Percentiles rank a stretch among this genome's conserved stretches.
Evolutionary conservation across 2,329 filamentous ascomycete genomes (phyloP).

Genomic region (Fusarium sp.): DNA sequence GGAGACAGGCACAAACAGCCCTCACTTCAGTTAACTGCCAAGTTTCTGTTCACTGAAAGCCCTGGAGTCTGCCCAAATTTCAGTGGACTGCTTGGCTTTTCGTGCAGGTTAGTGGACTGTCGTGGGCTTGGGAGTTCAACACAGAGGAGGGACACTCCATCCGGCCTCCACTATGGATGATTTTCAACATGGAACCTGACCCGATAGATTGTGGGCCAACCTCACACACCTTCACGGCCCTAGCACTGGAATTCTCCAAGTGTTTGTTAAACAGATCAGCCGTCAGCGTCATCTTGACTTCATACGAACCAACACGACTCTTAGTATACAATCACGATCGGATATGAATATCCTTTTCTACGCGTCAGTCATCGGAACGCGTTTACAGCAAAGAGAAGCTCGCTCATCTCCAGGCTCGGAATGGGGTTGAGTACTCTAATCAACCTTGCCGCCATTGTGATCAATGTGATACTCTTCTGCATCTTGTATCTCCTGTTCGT

Average conservation of each 20-base stretch:
- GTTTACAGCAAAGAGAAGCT: not conserved
- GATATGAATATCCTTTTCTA: conserved; percentile 6
- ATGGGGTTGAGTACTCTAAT: not conserved
- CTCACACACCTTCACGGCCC: conserved; percentile 12
- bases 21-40: conserved; percentile 10
- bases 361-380: not conserved
- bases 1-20: conserved; percentile 27
- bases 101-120: conserved; percentile 7
- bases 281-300: conserved; percentile 26
- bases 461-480: not conserved
- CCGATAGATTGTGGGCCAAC: conserved; percentile 7
- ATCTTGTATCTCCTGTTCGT: not conserved
- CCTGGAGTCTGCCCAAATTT: not conserved
- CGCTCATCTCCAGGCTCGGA: not conserved
- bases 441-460: not conserved
- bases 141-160: not conserved
- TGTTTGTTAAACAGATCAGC: conserved; percentile 11
- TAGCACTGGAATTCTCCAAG: conserved; percentile 24
- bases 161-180: conserved; percentile 27
- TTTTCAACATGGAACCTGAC: conserved; percentile 30
- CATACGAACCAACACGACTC: not conserved
- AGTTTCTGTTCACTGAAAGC: conserved; percentile 4
- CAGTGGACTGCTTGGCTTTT: conserved; percentile 8
- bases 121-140: not conserved
- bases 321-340: conserved; percentile 2